Conservation (phyloP, 2,329 filamentous ascomycete species). For the Tolypocladium amazonense region DNA sequence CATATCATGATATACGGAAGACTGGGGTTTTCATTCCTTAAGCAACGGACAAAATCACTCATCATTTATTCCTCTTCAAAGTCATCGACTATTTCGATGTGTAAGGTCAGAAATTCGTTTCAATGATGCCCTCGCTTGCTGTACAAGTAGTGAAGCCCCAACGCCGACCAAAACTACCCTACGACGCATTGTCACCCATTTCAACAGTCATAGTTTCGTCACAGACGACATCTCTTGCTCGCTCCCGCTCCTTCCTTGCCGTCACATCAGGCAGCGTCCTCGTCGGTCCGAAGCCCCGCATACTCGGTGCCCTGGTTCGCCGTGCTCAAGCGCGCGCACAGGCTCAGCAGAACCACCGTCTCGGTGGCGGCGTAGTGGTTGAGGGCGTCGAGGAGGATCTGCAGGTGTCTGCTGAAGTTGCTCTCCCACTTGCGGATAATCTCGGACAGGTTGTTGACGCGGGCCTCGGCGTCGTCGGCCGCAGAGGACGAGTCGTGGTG, state of each 20-base stretch:
- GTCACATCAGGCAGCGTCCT: conserved; percentile 27
- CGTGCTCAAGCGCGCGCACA: conserved; percentile 74
- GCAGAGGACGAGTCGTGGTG: conserved; percentile 6
- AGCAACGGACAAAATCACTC: not conserved
- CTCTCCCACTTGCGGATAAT: conserved; percentile 86
- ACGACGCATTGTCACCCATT: not conserved
- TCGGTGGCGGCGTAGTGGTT: conserved; percentile 98
- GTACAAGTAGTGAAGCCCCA: not conserved
- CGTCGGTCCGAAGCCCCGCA: conserved; percentile 48
- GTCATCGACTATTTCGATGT: not conserved
- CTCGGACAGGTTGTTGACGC: conserved; percentile 71
- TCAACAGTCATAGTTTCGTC: not conserved
- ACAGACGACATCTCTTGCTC: not conserved
- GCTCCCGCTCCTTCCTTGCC: not conserved
- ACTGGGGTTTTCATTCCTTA: not conserved
- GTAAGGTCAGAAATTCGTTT: not conserved
- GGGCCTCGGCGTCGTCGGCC: conserved; percentile 25
- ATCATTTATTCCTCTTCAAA: not conserved
- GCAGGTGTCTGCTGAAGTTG: conserved; percentile 84
- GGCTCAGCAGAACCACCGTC: conserved; percentile 82
- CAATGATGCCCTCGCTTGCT: not conserved
- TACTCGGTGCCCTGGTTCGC: conserved; percentile 68
- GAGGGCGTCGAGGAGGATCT: conserved; percentile 86
- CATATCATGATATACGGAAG: not conserved
- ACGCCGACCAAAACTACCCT: not conserved